A percentile compares a stretch with the other conserved stretches of the same genome.
These are phyloP conservation scores for Aspergillus sp. DNA, from an alignment of 2,329 filamentous ascomycete species.

Conservation along the genomic window DNA sequence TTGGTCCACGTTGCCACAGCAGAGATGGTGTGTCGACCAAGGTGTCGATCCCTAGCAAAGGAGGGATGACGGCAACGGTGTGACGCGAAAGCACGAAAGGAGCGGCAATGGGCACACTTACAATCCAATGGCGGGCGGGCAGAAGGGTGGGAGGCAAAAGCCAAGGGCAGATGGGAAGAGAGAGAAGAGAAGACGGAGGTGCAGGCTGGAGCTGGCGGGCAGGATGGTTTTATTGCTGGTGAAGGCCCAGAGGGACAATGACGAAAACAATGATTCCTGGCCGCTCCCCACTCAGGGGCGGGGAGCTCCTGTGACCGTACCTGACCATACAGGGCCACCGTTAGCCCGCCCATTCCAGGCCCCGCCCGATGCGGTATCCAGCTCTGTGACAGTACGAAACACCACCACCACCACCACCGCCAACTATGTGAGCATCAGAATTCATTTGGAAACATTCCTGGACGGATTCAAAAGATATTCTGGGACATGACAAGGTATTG, in stretches of 20 bases:
- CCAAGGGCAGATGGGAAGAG: not conserved
- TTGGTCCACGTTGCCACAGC: slow-evolving; percentile 21
- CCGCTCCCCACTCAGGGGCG: slow-evolving; percentile 4
- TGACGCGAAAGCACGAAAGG: not conserved
- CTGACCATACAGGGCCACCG: not conserved
- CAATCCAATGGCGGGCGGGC: slow-evolving; percentile 1
- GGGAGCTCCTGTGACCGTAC: slow-evolving; percentile 3
- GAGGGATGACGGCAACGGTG: slow-evolving; percentile 19
- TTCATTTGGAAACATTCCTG: not conserved
- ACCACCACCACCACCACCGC: not conserved
- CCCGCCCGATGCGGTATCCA: not conserved
- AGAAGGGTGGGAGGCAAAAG: not conserved
- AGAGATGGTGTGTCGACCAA: slow-evolving; percentile 7
- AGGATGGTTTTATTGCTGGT: slow-evolving; percentile 5
- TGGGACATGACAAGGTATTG: not conserved
- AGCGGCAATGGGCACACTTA: not conserved
- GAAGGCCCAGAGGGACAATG: not conserved
- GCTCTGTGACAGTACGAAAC: not conserved
- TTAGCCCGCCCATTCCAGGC: not conserved
- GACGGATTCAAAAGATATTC: not conserved
- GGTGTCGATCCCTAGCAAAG: slow-evolving; percentile 26
- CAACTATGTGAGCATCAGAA: not conserved
- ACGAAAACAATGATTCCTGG: not conserved
- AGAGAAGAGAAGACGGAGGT: not conserved
- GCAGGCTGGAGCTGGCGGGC: slow-evolving; percentile 9